A percentile compares a stretch with the other conserved stretches of the same genome.
Conservation (phyloP, 2,329 filamentous ascomycete species). For the Fulvia fulva region DNA sequence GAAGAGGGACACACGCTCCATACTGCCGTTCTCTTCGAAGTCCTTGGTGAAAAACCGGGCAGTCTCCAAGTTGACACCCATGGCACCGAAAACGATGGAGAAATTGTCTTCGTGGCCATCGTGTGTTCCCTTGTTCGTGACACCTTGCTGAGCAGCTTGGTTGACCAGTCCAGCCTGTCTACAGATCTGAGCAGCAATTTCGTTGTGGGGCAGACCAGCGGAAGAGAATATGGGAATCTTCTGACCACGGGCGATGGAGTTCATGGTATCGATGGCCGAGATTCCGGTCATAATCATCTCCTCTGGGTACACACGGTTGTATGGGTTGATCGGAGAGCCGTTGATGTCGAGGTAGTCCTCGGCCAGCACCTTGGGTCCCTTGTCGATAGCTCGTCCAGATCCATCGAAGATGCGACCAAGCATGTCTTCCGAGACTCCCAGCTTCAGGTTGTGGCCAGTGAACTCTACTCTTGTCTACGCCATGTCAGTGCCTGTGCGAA, state of each 20-base stretch:
- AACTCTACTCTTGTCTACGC: conserved; percentile 91
- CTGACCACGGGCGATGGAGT: conserved; percentile 87
- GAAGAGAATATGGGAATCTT: conserved; percentile 99
- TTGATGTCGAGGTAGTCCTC: conserved; percentile 99
- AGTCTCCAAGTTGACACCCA: conserved; percentile 99
- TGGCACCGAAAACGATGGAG: conserved; percentile 98
- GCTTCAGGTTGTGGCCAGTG: conserved; percentile 93
- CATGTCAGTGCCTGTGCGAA: conserved; percentile 5
- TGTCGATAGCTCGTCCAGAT: conserved; percentile 96
- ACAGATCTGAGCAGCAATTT: conserved; percentile 98
- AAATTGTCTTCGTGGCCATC: conserved; percentile 99
- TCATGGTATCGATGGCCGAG: conserved; percentile 97
- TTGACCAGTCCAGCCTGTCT: conserved; percentile 92
- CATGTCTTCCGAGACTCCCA: conserved; percentile 99
- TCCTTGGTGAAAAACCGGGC: conserved; percentile 97
- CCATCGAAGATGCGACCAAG: conserved; percentile 98
- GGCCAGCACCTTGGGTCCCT: conserved; percentile 94
- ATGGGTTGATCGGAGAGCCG: conserved; percentile 96
- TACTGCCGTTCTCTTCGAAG: conserved; percentile 97
- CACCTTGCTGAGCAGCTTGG: conserved; percentile 51
- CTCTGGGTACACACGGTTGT: conserved; percentile 95
- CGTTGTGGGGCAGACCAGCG: conserved; percentile 96
- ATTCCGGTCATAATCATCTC: conserved; percentile 99
- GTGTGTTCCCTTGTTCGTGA: conserved; percentile 82
- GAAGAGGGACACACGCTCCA: conserved; percentile 97